phyloP scores from a whole-genome alignment of 108 stramenopile species.

The Seminavis robusta region DNA sequence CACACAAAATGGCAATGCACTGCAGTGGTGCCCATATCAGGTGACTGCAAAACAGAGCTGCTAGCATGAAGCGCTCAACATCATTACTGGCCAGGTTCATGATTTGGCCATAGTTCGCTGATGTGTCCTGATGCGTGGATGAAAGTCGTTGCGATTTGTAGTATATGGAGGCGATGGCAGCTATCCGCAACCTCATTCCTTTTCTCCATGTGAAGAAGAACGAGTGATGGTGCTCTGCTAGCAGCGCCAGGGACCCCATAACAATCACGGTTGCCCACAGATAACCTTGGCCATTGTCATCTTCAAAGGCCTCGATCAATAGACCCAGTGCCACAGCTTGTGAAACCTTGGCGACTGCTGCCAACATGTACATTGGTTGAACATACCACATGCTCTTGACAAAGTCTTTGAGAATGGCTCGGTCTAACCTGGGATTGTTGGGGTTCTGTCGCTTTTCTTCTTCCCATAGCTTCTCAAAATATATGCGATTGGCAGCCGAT shows the following conservation, averaged over 20 bases:
- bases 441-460: slow-evolving; percentile 12
- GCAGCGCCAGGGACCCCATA: slow-evolving; percentile 39
- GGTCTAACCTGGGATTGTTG: slow-evolving; percentile 43
- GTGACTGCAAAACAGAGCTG: slow-evolving; percentile 63
- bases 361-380: slow-evolving; percentile 44
- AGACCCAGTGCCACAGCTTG: slow-evolving; percentile 68
- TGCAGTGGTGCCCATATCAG: slow-evolving; percentile 85
- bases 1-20: slow-evolving; percentile 64
- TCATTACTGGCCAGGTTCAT: slow-evolving; percentile 91
- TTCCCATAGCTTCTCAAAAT: slow-evolving; percentile 41
- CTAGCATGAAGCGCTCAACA: slow-evolving; percentile 84
- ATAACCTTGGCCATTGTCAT: slow-evolving; percentile 20
- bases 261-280: slow-evolving; percentile 63
- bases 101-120: slow-evolving; percentile 63
- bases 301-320: slow-evolving; percentile 66
- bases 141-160: slow-evolving; percentile 55
- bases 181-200: slow-evolving; percentile 75
- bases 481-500: slow-evolving; percentile 9
- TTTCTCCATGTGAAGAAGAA: slow-evolving; percentile 54
- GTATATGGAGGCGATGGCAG: slow-evolving; percentile 73
- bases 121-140: slow-evolving; percentile 6
- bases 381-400: slow-evolving; percentile 51
- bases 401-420: slow-evolving; percentile 55
- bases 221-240: slow-evolving; percentile 65
- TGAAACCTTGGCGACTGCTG: slow-evolving; percentile 39